Percentiles rank a stretch among this genome's conserved stretches.
Conservation (phyloP, 177 flowering plant species). For the Telopea speciosissima region DNA sequence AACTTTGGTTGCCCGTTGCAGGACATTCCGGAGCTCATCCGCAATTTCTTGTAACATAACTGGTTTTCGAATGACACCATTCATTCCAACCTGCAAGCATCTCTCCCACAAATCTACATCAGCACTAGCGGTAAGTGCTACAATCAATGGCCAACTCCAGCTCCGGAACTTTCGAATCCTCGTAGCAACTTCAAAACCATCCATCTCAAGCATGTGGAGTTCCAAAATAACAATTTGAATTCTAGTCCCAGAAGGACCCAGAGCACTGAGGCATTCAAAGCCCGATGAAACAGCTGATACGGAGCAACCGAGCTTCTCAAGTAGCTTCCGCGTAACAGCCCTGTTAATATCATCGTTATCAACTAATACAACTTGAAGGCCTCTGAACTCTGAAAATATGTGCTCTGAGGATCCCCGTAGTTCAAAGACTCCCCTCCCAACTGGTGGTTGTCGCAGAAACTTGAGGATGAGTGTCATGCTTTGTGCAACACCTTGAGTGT, state of each 20-base stretch:
- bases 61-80: constrained; percentile 60
- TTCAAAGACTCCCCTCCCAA: constrained; percentile 22
- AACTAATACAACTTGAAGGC: constrained; percentile 46
- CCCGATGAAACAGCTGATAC: constrained; percentile 61
- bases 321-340: constrained; percentile 55
- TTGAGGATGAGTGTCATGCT: constrained; percentile 55
- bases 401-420: constrained; percentile 32
- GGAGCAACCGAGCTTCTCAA: constrained; percentile 65
- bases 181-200: constrained; percentile 61
- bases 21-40: constrained; percentile 49
- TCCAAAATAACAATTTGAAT: constrained; percentile 50
- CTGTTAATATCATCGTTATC: constrained; percentile 57
- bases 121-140: constrained; percentile 48
- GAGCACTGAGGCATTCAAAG: constrained; percentile 51
- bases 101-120: constrained; percentile 49
- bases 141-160: constrained; percentile 59
- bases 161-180: constrained; percentile 54
- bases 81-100: constrained; percentile 58
- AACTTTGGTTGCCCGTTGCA: constrained; percentile 37
- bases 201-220: constrained; percentile 60
- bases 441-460: constrained; percentile 39
- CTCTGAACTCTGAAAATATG: constrained; percentile 38
- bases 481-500: constrained; percentile 36
- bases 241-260: constrained; percentile 36
- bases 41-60: constrained; percentile 47